These are phyloP conservation scores for Dactylellina drechsleri DNA, from an alignment of 2,329 filamentous ascomycete species.

Conservation along the genomic window DNA sequence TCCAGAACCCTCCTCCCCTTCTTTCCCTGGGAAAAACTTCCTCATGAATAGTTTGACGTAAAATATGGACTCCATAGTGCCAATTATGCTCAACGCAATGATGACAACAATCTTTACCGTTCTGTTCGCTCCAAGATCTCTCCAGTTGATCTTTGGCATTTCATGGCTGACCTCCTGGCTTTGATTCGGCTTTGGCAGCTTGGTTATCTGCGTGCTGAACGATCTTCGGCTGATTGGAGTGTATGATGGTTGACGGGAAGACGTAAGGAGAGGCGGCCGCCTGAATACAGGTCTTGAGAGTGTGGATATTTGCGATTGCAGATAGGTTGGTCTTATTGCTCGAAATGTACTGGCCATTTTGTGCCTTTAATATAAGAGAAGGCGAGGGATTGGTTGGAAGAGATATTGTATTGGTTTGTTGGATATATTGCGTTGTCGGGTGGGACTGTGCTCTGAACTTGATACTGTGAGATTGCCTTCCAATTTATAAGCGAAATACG, in stretches of 20 bases:
- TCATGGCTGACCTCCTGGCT: conserved; percentile 43
- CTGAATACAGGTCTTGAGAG: conserved; percentile 18
- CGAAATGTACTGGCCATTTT: conserved; percentile 32
- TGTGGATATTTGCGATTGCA: conserved; percentile 24
- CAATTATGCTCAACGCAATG: conserved; percentile 53
- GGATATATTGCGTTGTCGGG: conserved; percentile 44
- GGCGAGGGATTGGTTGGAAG: too few relatives aligned
- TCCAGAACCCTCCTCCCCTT: conserved; percentile 5
- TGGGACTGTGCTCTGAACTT: not conserved
- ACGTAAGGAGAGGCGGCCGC: not conserved
- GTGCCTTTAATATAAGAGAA: not conserved
- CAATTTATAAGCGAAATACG: conserved; percentile 32
- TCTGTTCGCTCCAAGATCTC: conserved; percentile 56
- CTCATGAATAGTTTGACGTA: conserved; percentile 57
- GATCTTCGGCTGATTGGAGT: not conserved
- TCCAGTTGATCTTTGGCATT: conserved; percentile 50
- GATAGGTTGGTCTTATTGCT: conserved; percentile 26
- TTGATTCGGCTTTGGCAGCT: conserved; percentile 6
- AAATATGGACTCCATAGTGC: conserved; percentile 58
- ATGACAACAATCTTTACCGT: conserved; percentile 57
- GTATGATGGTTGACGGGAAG: not conserved
- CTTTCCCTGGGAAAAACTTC: conserved; percentile 50
- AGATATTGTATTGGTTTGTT: conserved; percentile 17
- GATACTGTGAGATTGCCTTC: not conserved
- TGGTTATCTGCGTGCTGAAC: conserved; percentile 24